Evolutionary conservation across 164 flowering plant genomes (phyloP), one percentile per base, ranked within the genome.

Genomic region (Taxillus chinensis): DNA sequence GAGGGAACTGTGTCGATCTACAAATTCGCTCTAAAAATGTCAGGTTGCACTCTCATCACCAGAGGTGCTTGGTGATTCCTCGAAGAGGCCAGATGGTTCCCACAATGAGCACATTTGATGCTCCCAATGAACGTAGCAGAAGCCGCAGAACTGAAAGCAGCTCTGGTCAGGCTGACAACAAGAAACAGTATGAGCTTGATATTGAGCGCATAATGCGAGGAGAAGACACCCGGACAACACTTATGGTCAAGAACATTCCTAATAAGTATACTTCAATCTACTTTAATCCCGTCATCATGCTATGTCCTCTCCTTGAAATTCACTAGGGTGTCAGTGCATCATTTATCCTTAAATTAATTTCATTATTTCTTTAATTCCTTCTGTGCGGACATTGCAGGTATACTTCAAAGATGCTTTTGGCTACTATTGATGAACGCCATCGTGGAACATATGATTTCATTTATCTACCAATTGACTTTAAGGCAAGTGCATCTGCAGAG

Each of bases 201-300:
- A 27, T 83, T 41, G 85, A 74, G 56, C 75, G 82, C 45, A 83
- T 83, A 68, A 0, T 67, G 62, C 77, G 67, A 11, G 83, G 85
- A 58, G 82, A 79, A 38, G 88, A 83, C 67, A 76, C 51, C 58
- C 76, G 88, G 54, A 83, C 88, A 55, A 83, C 88, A 4, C 80
- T 83, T 27, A 83, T 83, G 88, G 70, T 83, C 51, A 83, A 83
- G 78, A 83, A 83, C 64, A 81, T 83, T 63, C 88, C 88, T 58
- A 83, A 83, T 75, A 83, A 83, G 88, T 83, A 81, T 58, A 77
- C 63, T 5, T n/a, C 40, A 12, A 16, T 67, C 43, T 38, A 41
- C 56, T 59, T 45, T 56, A 39, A 11, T 52, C 45, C n/a, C 45
- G 48, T 8, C 10, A 27, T 12, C 16, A 13, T 45, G 3, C 61